These are phyloP conservation scores for Endotrypanum monterogeii DNA, from an alignment of 208 protist species.

Conservation along the genomic window DNA sequence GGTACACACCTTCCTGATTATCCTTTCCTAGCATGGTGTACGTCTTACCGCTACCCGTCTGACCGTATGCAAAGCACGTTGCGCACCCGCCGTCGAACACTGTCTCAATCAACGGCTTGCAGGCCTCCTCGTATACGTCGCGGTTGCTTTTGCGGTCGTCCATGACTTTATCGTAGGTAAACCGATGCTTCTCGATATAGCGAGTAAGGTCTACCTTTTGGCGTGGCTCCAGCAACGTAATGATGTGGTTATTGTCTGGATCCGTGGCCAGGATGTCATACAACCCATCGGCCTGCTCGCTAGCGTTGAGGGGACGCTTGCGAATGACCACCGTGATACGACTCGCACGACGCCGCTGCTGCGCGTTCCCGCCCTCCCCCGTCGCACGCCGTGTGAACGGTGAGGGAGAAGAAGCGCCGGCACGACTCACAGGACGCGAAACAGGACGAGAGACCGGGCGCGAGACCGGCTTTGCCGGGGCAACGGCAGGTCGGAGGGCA, in stretches of 20 bases:
- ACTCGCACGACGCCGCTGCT: conserved; percentile 52
- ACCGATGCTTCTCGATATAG: conserved; percentile 97
- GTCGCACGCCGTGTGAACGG: conserved; percentile 40
- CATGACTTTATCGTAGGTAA: conserved; percentile 96
- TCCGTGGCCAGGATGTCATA: conserved; percentile 92
- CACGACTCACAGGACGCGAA: conserved; percentile 71
- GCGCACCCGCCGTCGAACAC: conserved; percentile 91
- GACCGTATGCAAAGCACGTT: conserved; percentile 94
- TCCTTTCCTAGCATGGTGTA: conserved; percentile 93
- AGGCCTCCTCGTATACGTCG: conserved; percentile 91
- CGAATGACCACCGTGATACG: conserved; percentile 92
- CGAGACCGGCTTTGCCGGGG: conserved; percentile 46
- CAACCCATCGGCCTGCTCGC: conserved; percentile 76
- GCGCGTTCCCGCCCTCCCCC: conserved; percentile 19
- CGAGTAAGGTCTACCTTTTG: conserved; percentile 96
- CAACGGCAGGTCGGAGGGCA: conserved; percentile 11
- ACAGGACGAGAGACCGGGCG: conserved; percentile 64
- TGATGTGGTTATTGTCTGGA: conserved; percentile 73
- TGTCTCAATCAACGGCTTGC: conserved; percentile 90
- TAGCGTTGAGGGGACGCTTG: conserved; percentile 87
- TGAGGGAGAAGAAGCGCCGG: conserved; percentile 53
- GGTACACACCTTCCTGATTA: conserved; percentile 81
- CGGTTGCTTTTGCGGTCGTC: conserved; percentile 91
- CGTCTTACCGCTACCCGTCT: conserved; percentile 94
- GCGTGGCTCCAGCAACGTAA: conserved; percentile 86